phyloP scores from a whole-genome alignment of 805 yeast genomes.

The Saturnispora galanensis region DNA sequence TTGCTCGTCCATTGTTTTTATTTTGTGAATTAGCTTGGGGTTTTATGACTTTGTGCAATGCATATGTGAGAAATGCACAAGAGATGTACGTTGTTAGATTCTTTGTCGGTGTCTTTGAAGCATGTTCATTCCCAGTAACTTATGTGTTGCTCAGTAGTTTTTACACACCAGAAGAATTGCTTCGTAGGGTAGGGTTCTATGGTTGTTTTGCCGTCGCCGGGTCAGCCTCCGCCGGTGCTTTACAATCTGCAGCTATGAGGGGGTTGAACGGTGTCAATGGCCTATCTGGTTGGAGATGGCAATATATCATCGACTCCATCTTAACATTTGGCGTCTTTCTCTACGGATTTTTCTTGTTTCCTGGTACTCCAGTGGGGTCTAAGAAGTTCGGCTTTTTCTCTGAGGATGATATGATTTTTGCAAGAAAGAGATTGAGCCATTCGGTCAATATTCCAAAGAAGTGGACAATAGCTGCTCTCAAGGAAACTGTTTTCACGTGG shows the following conservation, averaged over 20 bases:
- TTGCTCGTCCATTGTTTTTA: slow-evolving; percentile 37
- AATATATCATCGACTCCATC: slow-evolving; percentile 55
- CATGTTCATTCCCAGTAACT: slow-evolving; percentile 53
- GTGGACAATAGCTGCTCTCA: slow-evolving; percentile 30
- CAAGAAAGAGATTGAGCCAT: slow-evolving; percentile 35
- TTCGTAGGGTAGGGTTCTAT: slow-evolving; percentile 15
- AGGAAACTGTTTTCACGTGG: slow-evolving; percentile 39
- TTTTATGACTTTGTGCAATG: slow-evolving; percentile 30
- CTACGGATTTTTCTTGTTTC: slow-evolving; percentile 49
- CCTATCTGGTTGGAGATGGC: slow-evolving; percentile 63
- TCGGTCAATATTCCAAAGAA: slow-evolving; percentile 29
- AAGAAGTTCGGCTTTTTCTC: slow-evolving; percentile 30
- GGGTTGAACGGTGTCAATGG: slow-evolving; percentile 42
- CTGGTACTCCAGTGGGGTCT: slow-evolving; percentile 34
- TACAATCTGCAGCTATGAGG: slow-evolving; percentile 46
- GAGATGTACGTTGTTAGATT: slow-evolving; percentile 51
- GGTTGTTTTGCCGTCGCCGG: slow-evolving; percentile 29
- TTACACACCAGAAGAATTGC: slow-evolving; percentile 13
- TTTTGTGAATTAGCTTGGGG: slow-evolving; percentile 43
- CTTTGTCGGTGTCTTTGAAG: slow-evolving; percentile 52
- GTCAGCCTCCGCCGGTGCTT: slow-evolving; percentile 46
- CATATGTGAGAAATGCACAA: slow-evolving; percentile 29
- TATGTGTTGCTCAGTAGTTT: slow-evolving; percentile 30
- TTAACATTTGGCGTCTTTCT: slow-evolving; percentile 51
- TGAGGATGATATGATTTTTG: slow-evolving; percentile 35